Percentiles rank a stretch among this genome's conserved stretches.
Evolutionary conservation across 1,284 basidiomycete species (phyloP).

Genomic region (Ceratobasidium sp.): DNA sequence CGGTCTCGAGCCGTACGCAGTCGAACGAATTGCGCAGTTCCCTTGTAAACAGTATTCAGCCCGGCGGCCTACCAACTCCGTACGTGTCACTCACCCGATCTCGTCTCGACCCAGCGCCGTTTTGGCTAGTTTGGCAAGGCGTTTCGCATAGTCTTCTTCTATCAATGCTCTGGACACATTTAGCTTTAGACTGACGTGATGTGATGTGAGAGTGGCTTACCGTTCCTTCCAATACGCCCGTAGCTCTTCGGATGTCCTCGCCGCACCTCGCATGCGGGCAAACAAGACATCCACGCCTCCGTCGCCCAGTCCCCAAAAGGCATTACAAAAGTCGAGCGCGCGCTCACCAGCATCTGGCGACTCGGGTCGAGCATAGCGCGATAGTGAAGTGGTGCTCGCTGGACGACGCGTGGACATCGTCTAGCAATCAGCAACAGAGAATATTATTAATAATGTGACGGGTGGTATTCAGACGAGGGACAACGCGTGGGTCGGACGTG

Average conservation of each 20-base stretch:
- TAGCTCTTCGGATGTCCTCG: slow-evolving; percentile 89
- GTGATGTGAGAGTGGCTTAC: slow-evolving; percentile 53
- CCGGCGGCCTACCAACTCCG: not conserved
- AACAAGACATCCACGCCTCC: slow-evolving; percentile 90
- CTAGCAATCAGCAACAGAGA: not conserved
- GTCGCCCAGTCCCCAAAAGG: slow-evolving; percentile 91
- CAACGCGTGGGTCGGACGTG: not conserved
- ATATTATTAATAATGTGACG: not conserved
- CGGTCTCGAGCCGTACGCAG: slow-evolving; percentile 81
- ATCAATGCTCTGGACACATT: slow-evolving; percentile 67
- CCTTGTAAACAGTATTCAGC: slow-evolving; percentile 51
- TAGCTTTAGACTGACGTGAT: slow-evolving; percentile 14
- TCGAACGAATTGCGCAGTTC: slow-evolving; percentile 82
- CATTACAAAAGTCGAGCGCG: slow-evolving; percentile 90
- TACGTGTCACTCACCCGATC: slow-evolving; percentile 70
- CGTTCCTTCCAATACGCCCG: slow-evolving; percentile 88
- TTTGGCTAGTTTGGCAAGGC: slow-evolving; percentile 83
- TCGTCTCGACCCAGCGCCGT: slow-evolving; percentile 82
- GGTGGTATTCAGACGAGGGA: not conserved
- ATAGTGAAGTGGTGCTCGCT: slow-evolving; percentile 43
- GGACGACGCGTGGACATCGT: slow-evolving; percentile 42
- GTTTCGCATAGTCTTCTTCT: slow-evolving; percentile 95
- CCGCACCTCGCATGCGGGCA: slow-evolving; percentile 82
- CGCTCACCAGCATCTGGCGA: slow-evolving; percentile 47
- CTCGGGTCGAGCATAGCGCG: slow-evolving; percentile 40